Conservation (phyloP, 2,329 filamentous ascomycete genomes). For the Cordyceps cicadae region DNA sequence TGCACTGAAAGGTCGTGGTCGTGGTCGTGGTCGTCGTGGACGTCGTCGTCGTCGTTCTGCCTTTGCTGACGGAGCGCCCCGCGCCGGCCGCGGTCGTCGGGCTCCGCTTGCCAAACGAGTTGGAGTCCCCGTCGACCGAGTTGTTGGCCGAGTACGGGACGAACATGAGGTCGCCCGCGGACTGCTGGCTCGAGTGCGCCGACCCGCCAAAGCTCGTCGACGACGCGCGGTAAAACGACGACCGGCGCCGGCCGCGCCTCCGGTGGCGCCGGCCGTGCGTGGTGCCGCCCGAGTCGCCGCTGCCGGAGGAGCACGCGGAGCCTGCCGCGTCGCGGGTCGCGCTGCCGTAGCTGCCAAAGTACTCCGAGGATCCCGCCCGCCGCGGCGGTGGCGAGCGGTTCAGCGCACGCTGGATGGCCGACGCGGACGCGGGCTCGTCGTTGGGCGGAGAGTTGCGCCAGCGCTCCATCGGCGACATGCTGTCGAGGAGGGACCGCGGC, state of each 20-base stretch:
- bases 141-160: slow-evolving; percentile 11
- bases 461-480: slow-evolving; percentile 39
- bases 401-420: slow-evolving; percentile 30
- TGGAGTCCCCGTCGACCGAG: slow-evolving; percentile 7
- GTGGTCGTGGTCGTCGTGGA: too few relatives aligned
- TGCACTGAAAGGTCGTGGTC: slow-evolving; percentile 28
- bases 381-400: not conserved
- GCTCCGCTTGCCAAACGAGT: not conserved
- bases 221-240: slow-evolving; percentile 15
- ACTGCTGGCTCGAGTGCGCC: slow-evolving; percentile 13
- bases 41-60: slow-evolving; percentile 1
- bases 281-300: slow-evolving; percentile 20
- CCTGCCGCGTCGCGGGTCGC: slow-evolving; percentile 18
- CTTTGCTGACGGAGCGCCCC: not conserved
- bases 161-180: not conserved
- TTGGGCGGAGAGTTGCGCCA: slow-evolving; percentile 35
- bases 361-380: slow-evolving; percentile 11
- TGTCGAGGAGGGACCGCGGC: slow-evolving; percentile 25
- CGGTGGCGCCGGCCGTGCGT: slow-evolving; percentile 13
- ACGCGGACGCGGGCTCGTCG: slow-evolving; percentile 32
- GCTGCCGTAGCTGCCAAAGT: slow-evolving; percentile 13
- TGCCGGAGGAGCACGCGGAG: slow-evolving; percentile 22
- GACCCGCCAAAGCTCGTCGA: slow-evolving; percentile 14
- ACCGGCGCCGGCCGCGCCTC: not conserved
- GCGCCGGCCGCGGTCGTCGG: not conserved